phyloP scores from a whole-genome alignment of 352 stramenopile genomes.

The Globisporangium recalcitrans region DNA sequence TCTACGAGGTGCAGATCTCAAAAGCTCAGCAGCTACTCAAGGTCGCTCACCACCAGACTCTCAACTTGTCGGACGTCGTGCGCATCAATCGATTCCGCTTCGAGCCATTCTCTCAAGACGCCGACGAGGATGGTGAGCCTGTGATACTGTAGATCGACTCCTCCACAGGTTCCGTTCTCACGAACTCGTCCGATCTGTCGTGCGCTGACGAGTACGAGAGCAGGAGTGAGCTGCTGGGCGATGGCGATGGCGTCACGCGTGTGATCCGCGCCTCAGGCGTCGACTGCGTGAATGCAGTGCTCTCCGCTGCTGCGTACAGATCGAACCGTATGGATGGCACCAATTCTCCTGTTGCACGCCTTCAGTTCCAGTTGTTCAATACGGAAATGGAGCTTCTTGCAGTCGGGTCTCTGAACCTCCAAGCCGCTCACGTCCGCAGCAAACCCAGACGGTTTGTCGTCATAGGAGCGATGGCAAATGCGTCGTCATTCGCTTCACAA shows the following conservation, averaged over 20 bases:
- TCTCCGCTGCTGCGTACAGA: slow-evolving; percentile 12
- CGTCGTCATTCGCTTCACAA: not conserved
- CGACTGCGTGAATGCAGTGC: slow-evolving; percentile 21
- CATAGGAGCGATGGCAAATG: not conserved
- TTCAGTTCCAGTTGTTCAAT: slow-evolving; percentile 13
- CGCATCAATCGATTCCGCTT: not conserved
- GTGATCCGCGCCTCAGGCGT: slow-evolving; percentile 17
- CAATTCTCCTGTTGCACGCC: not conserved
- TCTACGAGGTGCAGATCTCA: slow-evolving; percentile 11
- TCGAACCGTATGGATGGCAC: not conserved
- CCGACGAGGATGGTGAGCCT: not conserved
- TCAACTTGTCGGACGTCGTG: slow-evolving; percentile 3
- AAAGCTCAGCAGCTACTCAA: not conserved
- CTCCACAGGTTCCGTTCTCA: slow-evolving; percentile 13
- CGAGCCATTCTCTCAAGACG: not conserved
- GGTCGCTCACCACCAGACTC: not conserved
- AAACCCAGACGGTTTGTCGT: slow-evolving; percentile 12
- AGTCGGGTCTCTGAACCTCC: not conserved
- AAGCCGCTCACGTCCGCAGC: not conserved
- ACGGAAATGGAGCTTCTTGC: slow-evolving; percentile 12
- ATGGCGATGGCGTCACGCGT: not conserved
- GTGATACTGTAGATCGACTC: slow-evolving; percentile 21
- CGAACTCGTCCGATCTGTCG: not conserved
- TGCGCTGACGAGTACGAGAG: slow-evolving; percentile 12
- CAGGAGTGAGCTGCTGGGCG: slow-evolving; percentile 1